phyloP scores from a whole-genome alignment of 75 land plant species.

The Picea glauca region DNA sequence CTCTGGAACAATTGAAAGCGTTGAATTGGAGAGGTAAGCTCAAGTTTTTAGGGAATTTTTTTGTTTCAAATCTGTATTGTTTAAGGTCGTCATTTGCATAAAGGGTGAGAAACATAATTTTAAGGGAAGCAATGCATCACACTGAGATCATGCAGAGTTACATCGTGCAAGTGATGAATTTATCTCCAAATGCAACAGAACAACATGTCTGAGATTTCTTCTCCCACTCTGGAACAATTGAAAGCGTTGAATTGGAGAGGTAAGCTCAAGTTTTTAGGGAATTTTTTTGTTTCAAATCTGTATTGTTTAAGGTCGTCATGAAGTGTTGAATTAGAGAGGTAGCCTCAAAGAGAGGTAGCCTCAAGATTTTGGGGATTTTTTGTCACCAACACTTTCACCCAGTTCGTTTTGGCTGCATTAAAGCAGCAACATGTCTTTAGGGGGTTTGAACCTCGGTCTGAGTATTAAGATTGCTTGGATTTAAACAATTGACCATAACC shows the following conservation, averaged over 20 bases:
- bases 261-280: slow-evolving; percentile 14
- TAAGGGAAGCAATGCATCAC: neutral
- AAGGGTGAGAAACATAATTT: neutral
- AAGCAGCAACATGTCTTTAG: too few relatives aligned
- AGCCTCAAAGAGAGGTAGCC: too few relatives aligned
- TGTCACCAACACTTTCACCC: too few relatives aligned
- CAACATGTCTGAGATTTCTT: slow-evolving; percentile 74
- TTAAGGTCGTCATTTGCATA: neutral
- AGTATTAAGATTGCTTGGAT: too few relatives aligned
- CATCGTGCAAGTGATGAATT: slow-evolving; percentile 64
- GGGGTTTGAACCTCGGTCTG: too few relatives aligned
- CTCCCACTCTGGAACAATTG: slow-evolving; percentile 70
- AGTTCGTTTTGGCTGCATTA: too few relatives aligned
- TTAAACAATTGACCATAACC: too few relatives aligned
- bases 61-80: too few relatives aligned
- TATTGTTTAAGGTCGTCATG: too few relatives aligned
- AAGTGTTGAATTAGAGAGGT: too few relatives aligned
- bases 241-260: slow-evolving; percentile 74
- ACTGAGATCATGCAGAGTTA: slow-evolving; percentile 27
- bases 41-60: neutral
- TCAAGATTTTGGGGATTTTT: too few relatives aligned
- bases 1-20: slow-evolving; percentile 67
- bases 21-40: slow-evolving; percentile 66
- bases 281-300: neutral
- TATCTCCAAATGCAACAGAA: slow-evolving; percentile 70